Evolutionary conservation across 768 basidiomycete species (phyloP).

Genomic region (Lactarius tabidus): DNA sequence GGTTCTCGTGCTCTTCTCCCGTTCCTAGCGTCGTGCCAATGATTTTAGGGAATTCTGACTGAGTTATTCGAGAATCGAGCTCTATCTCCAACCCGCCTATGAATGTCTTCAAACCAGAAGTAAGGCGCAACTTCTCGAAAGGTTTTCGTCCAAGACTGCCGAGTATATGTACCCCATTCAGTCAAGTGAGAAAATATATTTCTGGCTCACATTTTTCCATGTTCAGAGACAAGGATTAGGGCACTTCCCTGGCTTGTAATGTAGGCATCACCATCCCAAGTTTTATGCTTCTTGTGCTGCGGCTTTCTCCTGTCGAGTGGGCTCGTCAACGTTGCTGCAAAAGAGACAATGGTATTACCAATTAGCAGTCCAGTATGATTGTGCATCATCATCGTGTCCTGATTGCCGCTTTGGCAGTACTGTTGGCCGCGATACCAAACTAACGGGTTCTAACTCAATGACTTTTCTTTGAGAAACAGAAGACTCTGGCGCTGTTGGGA

Average conservation of each 20-base stretch:
- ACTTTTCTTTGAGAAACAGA: slow-evolving; percentile 30
- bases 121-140: slow-evolving; percentile 54
- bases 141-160: slow-evolving; percentile 55
- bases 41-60: slow-evolving; percentile 49
- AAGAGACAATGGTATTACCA: slow-evolving; percentile 42
- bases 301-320: slow-evolving; percentile 57
- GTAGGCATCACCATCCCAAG: slow-evolving; percentile 81
- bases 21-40: slow-evolving; percentile 33
- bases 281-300: slow-evolving; percentile 73
- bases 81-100: slow-evolving; percentile 61
- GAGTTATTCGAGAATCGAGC: slow-evolving; percentile 49
- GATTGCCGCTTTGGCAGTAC: slow-evolving; percentile 8
- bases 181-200: background rate
- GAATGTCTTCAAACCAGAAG: slow-evolving; percentile 42
- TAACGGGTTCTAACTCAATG: slow-evolving; percentile 41
- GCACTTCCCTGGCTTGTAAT: slow-evolving; percentile 48
- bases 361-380: slow-evolving; percentile 63
- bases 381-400: slow-evolving; percentile 19
- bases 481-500: slow-evolving; percentile 24
- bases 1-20: slow-evolving; percentile 30
- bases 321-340: slow-evolving; percentile 7
- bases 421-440: slow-evolving; percentile 14
- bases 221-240: slow-evolving; percentile 61
- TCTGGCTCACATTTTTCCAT: slow-evolving; percentile 58
- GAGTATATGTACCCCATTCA: background rate